Percentiles rank a stretch among this genome's conserved stretches.
These are phyloP conservation scores for Flaveria ramosissima DNA, from an alignment of 129 eudicot genomes.

Conservation along the genomic window DNA sequence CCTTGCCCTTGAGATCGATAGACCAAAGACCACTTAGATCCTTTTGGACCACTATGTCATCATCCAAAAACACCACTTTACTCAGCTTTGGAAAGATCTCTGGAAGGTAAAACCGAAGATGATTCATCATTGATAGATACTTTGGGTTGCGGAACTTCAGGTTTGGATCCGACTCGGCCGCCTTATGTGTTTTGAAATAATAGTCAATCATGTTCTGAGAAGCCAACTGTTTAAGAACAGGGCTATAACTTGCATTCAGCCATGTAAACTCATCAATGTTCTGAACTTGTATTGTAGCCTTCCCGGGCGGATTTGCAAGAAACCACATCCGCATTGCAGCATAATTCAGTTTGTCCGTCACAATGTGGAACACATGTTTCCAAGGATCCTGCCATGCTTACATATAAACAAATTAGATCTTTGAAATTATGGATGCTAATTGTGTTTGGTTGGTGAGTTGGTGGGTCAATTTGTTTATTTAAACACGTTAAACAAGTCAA, in stretches of 20 bases:
- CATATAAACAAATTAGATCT: background rate
- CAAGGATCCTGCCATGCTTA: slow-evolving; percentile 62
- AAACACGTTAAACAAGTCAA: too few relatives aligned
- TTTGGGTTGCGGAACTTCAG: slow-evolving; percentile 88
- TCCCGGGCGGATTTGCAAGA: slow-evolving; percentile 74
- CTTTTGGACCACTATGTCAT: slow-evolving; percentile 92
- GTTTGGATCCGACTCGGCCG: slow-evolving; percentile 66
- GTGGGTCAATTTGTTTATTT: too few relatives aligned
- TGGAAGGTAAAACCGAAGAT: slow-evolving; percentile 95
- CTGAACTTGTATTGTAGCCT: slow-evolving; percentile 82
- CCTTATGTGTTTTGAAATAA: slow-evolving; percentile 75
- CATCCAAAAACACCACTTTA: slow-evolving; percentile 91
- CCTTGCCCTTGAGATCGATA: slow-evolving; percentile 81
- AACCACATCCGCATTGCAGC: slow-evolving; percentile 99
- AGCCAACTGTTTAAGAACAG: slow-evolving; percentile 78
- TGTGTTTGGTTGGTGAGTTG: background rate
- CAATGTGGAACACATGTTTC: slow-evolving; percentile 84
- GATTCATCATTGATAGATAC: slow-evolving; percentile 91
- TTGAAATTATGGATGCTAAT: background rate
- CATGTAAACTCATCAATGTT: slow-evolving; percentile 91
- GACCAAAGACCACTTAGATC: slow-evolving; percentile 83
- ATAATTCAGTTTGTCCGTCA: slow-evolving; percentile 86
- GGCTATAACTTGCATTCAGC: slow-evolving; percentile 95
- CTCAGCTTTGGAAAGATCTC: slow-evolving; percentile 86
- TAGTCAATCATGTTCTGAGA: slow-evolving; percentile 94